These are phyloP conservation scores for Ogataea degrootiae DNA, from an alignment of 805 yeast species.

Conservation along the genomic window DNA sequence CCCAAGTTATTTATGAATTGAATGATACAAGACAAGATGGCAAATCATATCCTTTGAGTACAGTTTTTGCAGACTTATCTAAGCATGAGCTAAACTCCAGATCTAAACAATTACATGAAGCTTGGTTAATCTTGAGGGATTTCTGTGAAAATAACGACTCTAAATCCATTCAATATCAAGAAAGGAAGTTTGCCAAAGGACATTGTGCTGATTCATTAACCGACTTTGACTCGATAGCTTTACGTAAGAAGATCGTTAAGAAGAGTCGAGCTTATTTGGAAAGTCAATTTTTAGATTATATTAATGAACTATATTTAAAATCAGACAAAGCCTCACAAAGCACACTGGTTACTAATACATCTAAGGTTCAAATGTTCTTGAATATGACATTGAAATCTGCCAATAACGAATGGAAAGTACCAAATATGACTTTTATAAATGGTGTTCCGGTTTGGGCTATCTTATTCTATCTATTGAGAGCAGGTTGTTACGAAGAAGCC, in stretches of 20 bases:
- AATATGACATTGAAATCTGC: slow-evolving; percentile 41
- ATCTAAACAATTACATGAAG: slow-evolving; percentile 67
- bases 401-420: slow-evolving; percentile 40
- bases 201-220: slow-evolving; percentile 22
- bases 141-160: slow-evolving; percentile 35
- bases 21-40: slow-evolving; percentile 61
- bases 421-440: slow-evolving; percentile 63
- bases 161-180: slow-evolving; percentile 26
- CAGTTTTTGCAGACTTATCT: slow-evolving; percentile 57
- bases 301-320: slow-evolving; percentile 59
- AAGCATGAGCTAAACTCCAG: slow-evolving; percentile 55
- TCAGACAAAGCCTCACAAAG: slow-evolving; percentile 21
- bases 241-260: slow-evolving; percentile 43
- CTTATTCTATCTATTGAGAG: slow-evolving; percentile 75
- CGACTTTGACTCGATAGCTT: slow-evolving; percentile 29
- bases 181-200: slow-evolving; percentile 30
- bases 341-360: slow-evolving; percentile 47
- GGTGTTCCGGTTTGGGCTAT: slow-evolving; percentile 94
- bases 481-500: slow-evolving; percentile 80
- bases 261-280: slow-evolving; percentile 64
- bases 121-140: slow-evolving; percentile 62
- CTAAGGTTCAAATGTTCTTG: slow-evolving; percentile 63
- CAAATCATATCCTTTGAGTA: slow-evolving; percentile 50
- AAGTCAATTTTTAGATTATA: slow-evolving; percentile 68
- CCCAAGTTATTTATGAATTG: slow-evolving; percentile 62